Percentiles rank a stretch among this genome's conserved stretches.
These are phyloP conservation scores for Lactuca sativa DNA, from an alignment of 129 eudicot species.

Conservation along the genomic window DNA sequence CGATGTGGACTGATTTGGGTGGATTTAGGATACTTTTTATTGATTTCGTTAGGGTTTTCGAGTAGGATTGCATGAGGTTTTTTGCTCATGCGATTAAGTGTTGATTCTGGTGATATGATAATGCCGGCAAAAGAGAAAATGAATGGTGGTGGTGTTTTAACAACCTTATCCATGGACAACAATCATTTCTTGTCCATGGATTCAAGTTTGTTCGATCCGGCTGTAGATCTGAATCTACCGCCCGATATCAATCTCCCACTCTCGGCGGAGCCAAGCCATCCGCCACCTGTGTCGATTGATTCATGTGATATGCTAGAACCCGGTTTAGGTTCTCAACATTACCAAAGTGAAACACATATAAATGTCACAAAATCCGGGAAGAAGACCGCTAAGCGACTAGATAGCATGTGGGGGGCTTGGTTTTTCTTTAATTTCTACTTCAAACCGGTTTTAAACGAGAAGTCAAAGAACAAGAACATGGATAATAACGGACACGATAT, in stretches of 20 bases:
- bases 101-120: conserved; percentile 29
- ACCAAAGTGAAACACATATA: conserved; percentile 47
- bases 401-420: conserved; percentile 95
- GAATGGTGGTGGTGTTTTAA: conserved; percentile 56
- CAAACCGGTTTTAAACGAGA: conserved; percentile 72
- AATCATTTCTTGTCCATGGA: conserved; percentile 83
- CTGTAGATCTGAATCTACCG: conserved; percentile 41
- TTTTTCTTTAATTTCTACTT: conserved; percentile 81
- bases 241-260: conserved; percentile 84
- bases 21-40: too few species aligned
- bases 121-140: conserved; percentile 64
- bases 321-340: conserved; percentile 57
- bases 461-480: conserved; percentile 55
- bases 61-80: conserved; percentile 30
- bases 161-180: conserved; percentile 30
- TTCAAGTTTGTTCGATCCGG: conserved; percentile 53
- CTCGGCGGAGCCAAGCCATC: conserved; percentile 66
- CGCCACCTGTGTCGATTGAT: conserved; percentile 47
- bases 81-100: conserved; percentile 35
- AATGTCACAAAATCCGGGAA: conserved; percentile 49
- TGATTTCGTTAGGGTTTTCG: conserved; percentile 18
- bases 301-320: conserved; percentile 67
- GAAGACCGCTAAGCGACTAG: conserved; percentile 68
- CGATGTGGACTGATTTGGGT: conserved; percentile 36
- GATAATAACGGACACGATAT: conserved; percentile 34